These are phyloP conservation scores for Mycena kentingensis DNA, from an alignment of 768 basidiomycete species.

Conservation along the genomic window DNA sequence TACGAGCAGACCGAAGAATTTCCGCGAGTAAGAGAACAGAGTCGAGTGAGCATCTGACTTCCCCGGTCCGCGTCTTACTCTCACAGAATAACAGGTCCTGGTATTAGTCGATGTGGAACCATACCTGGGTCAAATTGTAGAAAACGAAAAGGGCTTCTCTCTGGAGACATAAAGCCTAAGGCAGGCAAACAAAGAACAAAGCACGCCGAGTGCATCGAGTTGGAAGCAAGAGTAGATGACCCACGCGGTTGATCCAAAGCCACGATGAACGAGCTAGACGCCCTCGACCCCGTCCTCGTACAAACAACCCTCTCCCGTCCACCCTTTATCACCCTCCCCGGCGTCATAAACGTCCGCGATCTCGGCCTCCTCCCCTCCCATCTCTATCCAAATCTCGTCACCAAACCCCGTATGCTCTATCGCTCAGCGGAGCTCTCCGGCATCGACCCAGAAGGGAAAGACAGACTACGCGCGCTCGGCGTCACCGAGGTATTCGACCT, in stretches of 20 bases:
- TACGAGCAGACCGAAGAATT: no score
- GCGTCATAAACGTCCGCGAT: slow-evolving; percentile 76
- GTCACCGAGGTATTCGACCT: slow-evolving; percentile 74
- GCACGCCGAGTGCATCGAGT: neutral
- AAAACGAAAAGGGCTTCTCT: no score
- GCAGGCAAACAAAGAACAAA: no score
- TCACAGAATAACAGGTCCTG: no score
- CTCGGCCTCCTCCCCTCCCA: slow-evolving; percentile 63
- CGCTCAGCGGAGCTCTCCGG: slow-evolving; percentile 74
- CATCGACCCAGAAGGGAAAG: slow-evolving; percentile 57
- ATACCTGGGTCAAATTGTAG: no score
- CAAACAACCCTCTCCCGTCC: slow-evolving; percentile 62
- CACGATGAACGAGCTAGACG: slow-evolving; percentile 54
- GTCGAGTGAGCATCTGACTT: no score
- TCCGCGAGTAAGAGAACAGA: no score
- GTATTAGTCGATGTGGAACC: no score
- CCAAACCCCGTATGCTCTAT: slow-evolving; percentile 57
- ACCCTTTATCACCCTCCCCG: slow-evolving; percentile 71
- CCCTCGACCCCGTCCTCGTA: slow-evolving; percentile 68
- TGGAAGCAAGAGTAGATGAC: no score
- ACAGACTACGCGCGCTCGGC: slow-evolving; percentile 58
- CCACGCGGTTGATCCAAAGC: neutral
- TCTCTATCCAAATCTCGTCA: slow-evolving; percentile 48
- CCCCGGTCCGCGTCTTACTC: no score
- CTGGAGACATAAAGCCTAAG: no score